Evolutionary conservation across 129 eudicot genomes (phyloP).

Genomic region (Solidago caesia): DNA sequence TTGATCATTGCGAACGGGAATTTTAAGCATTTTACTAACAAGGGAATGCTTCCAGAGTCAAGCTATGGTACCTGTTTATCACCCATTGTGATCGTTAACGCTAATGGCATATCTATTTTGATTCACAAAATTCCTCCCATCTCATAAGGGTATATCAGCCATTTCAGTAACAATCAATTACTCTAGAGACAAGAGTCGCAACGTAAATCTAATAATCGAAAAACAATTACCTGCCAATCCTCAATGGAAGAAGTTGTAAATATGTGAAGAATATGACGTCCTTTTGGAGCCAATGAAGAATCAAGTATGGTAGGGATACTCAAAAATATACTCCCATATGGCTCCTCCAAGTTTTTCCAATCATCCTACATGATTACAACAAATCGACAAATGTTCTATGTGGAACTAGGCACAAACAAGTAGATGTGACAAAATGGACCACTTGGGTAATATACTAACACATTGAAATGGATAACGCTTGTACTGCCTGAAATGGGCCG

Average conservation of each 20-base stretch:
- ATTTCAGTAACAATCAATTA: background rate
- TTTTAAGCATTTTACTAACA: too few relatives aligned
- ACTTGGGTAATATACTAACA: too few relatives aligned
- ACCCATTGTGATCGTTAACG: too few relatives aligned
- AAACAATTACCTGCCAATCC: slow-evolving; percentile 82
- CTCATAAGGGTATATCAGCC: background rate
- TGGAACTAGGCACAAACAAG: background rate
- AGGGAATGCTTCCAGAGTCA: too few relatives aligned
- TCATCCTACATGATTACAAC: slow-evolving; percentile 47
- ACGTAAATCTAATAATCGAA: background rate
- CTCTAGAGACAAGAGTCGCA: background rate
- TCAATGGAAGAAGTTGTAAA: slow-evolving; percentile 92
- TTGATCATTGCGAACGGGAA: too few relatives aligned
- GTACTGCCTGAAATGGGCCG: too few relatives aligned
- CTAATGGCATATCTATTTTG: background rate
- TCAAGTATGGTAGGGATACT: slow-evolving; percentile 97
- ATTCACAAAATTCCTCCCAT: slow-evolving; percentile 1
- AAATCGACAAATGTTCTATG: background rate
- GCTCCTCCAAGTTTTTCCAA: slow-evolving; percentile 77
- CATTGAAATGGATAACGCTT: too few relatives aligned
- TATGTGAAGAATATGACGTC: slow-evolving; percentile 95
- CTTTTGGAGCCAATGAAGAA: slow-evolving; percentile 90
- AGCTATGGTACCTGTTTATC: too few relatives aligned
- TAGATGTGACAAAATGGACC: background rate
- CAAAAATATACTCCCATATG: slow-evolving; percentile 96